Evolutionary conservation across 2,329 filamentous ascomycete species (phyloP).

Genomic region (Microdochium nivale): DNA sequence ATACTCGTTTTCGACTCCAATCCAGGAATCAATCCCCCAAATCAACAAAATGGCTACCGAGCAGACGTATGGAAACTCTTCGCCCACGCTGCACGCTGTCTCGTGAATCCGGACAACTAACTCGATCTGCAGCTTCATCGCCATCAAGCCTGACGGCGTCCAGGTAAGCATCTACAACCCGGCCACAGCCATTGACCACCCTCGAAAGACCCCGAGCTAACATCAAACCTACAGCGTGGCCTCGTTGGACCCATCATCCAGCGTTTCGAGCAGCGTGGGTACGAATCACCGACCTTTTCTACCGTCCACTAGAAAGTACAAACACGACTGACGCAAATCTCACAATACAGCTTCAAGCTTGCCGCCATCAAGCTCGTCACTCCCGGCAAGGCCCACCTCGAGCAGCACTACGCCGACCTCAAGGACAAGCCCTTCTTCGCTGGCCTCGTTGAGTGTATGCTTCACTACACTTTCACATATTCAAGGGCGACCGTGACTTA

Average conservation of each 20-base stretch:
- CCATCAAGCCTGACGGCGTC: conserved; percentile 99
- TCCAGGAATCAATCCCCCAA: conserved; percentile 2
- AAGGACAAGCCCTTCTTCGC: conserved; percentile 94
- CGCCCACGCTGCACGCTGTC: conserved; percentile 6
- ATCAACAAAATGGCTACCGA: conserved; percentile 60
- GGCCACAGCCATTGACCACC: conserved; percentile 13
- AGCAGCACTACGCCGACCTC: conserved; percentile 95
- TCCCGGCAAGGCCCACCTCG: conserved; percentile 88
- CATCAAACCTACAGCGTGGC: conserved; percentile 60
- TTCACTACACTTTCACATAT: conserved; percentile 7
- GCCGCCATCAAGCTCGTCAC: conserved; percentile 92
- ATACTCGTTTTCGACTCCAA: conserved; percentile 5
- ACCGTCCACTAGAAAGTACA: too few relatives aligned
- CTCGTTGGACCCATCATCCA: conserved; percentile 95
- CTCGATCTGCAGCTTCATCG: conserved; percentile 74
- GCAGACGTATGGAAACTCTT: conserved; percentile 59
- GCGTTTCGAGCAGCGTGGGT: conserved; percentile 96
- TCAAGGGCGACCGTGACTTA: conserved; percentile 1
- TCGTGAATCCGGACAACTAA: conserved; percentile 10
- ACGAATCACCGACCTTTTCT: conserved; percentile 23
- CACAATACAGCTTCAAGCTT: conserved; percentile 75
- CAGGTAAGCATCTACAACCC: conserved; percentile 52
- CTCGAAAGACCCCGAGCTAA: conserved; percentile 3
- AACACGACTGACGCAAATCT: neutral
- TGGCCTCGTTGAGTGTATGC: conserved; percentile 81